Conservation (phyloP, 345 rosid genomes). For the Aurinia saxatilis region DNA sequence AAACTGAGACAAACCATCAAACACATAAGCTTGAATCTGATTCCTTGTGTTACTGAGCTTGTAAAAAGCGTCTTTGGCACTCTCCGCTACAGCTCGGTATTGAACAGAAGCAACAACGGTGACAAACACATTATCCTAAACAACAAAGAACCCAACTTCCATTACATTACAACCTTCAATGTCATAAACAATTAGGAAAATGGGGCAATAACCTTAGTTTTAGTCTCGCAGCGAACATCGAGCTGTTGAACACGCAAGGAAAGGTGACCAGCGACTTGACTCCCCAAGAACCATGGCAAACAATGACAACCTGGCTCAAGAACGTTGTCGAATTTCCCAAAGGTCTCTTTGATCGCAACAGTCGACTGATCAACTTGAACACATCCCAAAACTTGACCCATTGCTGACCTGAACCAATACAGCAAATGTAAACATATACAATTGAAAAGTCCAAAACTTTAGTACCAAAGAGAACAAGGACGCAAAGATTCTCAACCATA, state of each 20-base stretch:
- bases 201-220: conserved; percentile 56
- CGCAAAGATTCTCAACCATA: background rate
- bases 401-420: background rate
- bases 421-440: background rate
- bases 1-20: conserved; percentile 33
- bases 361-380: conserved; percentile 73
- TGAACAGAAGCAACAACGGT: conserved; percentile 47
- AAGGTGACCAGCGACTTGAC: conserved; percentile 63
- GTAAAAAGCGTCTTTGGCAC: conserved; percentile 44
- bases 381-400: conserved; percentile 51
- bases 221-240: conserved; percentile 86
- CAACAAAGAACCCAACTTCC: background rate
- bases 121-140: conserved; percentile 47
- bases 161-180: background rate
- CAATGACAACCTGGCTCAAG: conserved; percentile 81
- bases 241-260: conserved; percentile 71
- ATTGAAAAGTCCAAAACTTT: background rate
- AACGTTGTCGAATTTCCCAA: conserved; percentile 68
- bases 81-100: conserved; percentile 38
- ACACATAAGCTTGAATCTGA: conserved; percentile 47
- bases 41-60: conserved; percentile 40
- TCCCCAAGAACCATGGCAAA: conserved; percentile 74
- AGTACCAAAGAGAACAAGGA: background rate
- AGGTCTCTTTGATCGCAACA: conserved; percentile 59
- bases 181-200: background rate